Base-by-base conservation (phyloP, 2,329 filamentous ascomycete species). In the Alternaria novae-zelandiae region DNA sequence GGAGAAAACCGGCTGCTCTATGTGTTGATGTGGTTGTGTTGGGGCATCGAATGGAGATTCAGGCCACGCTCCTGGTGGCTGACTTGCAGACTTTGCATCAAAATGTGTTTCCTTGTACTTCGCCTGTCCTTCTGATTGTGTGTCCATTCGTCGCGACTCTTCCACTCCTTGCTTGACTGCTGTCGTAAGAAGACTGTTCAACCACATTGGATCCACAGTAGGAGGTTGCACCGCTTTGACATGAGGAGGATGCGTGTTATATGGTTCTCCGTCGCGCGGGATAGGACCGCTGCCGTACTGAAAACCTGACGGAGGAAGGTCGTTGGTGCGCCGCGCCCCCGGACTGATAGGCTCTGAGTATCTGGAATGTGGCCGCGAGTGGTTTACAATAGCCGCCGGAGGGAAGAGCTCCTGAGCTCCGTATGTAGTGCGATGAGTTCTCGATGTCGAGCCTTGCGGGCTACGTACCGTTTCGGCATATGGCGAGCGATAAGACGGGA, bases 201-300 rank as follows among this genome's bases (percentile, higher is more conserved):
- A 61, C 68, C 66, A 68, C 2, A 17, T 17, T 13, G 68, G 41
- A 21, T 74, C 71, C 2, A 71, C 51, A 7, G 28, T 12, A 6
- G 65, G 58, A 9, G 56, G 54, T 30, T 64, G 36, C 1, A 26
- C 17, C 5, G 12, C 32, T 12, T 10, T 9, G 12, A 4, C 26
- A 30, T 28, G 46, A 2, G 45, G 23, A 13, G 45, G 21, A 4
- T 26, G 25, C 1, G 30, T 30, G 25, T 63, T 46, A n/a, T 59
- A 58, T 56, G 20, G 44, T n/a, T 58, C 54, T 49, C 12, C 51
- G 25, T 45, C 61, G 2, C 55, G 45, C 2, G 70, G 74, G 23
- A 78, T 66, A 15, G 74, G 74, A 10, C 74, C 73, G 28, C 66
- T 70, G 13, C 74, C 75, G 15, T 78, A 78, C 23, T 73, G 69